phyloP scores from a whole-genome alignment of 306 rosid genomes.

The Inga leiocalycina region DNA sequence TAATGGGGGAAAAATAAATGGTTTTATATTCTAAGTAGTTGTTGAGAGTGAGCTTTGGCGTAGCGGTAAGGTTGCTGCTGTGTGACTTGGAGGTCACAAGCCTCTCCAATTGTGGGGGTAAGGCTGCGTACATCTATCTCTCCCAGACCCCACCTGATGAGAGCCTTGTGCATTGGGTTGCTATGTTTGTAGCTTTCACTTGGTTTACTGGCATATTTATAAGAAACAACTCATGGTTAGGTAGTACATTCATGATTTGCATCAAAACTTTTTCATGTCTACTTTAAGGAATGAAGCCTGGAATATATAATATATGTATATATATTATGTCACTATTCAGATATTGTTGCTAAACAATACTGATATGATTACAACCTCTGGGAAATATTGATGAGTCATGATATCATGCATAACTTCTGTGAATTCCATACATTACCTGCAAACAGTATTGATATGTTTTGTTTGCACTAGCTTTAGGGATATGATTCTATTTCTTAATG shows the following conservation, averaged over 20 bases:
- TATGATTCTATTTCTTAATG: slow-evolving; percentile 14
- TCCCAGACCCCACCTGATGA: too few species aligned
- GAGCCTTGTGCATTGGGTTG: too few species aligned
- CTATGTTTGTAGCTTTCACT: too few species aligned
- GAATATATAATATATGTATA: neutral
- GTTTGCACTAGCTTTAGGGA: neutral
- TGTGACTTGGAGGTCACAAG: too few species aligned
- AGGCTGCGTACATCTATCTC: too few species aligned
- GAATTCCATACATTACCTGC: neutral
- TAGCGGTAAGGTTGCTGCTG: too few species aligned
- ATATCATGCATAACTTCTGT: neutral
- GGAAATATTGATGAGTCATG: neutral
- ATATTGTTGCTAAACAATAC: neutral
- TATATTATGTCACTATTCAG: neutral
- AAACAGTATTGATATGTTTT: neutral
- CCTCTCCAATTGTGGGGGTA: too few species aligned
- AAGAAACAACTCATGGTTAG: neutral
- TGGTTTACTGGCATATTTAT: neutral
- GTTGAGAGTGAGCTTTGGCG: too few species aligned
- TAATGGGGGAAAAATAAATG: neutral
- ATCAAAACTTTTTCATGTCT: slow-evolving; percentile 1
- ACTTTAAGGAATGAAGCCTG: slow-evolving; percentile 5
- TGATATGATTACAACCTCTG: neutral
- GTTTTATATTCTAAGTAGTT: neutral
- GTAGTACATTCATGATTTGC: slow-evolving; percentile 13